A percentile compares a stretch with the other conserved stretches of the same genome.
Evolutionary conservation across 208 protist genomes (phyloP).

Genomic region (Porcisia hertigi): DNA sequence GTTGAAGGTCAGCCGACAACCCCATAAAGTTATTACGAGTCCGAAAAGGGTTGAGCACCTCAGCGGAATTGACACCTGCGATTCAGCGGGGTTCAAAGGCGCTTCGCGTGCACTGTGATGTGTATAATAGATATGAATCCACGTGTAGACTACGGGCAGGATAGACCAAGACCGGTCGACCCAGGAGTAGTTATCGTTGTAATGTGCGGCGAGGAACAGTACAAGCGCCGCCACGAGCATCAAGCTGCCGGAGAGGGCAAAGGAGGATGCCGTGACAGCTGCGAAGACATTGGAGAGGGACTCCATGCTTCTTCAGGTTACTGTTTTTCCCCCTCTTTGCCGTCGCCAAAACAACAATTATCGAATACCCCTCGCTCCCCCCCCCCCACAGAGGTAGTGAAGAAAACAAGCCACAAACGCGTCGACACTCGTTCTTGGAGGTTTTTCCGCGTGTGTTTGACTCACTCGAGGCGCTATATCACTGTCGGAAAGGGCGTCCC

Average conservation of each 20-base stretch:
- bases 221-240: slow-evolving; percentile 51
- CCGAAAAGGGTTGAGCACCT: slow-evolving; percentile 42
- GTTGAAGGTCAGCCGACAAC: slow-evolving; percentile 73
- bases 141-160: slow-evolving; percentile 67
- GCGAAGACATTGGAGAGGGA: not conserved
- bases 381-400: too few species aligned
- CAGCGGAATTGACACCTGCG: slow-evolving; percentile 3
- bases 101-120: not conserved
- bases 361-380: too few species aligned
- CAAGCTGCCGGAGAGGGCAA: slow-evolving; percentile 30
- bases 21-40: slow-evolving; percentile 66
- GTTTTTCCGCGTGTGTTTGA: too few species aligned
- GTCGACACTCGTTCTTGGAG: too few species aligned
- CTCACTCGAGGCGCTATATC: too few species aligned
- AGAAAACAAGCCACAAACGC: too few species aligned
- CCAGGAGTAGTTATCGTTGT: slow-evolving; percentile 79
- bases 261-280: slow-evolving; percentile 19
- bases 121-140: slow-evolving; percentile 57
- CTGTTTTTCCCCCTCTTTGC: not conserved
- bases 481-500: too few species aligned
- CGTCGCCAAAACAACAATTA: not conserved
- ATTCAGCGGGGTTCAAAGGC: not conserved
- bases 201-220: slow-evolving; percentile 50
- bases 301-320: slow-evolving; percentile 8
- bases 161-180: slow-evolving; percentile 84